phyloP scores from a whole-genome alignment of 108 stramenopile genomes.

The Cyclotella atomus region DNA sequence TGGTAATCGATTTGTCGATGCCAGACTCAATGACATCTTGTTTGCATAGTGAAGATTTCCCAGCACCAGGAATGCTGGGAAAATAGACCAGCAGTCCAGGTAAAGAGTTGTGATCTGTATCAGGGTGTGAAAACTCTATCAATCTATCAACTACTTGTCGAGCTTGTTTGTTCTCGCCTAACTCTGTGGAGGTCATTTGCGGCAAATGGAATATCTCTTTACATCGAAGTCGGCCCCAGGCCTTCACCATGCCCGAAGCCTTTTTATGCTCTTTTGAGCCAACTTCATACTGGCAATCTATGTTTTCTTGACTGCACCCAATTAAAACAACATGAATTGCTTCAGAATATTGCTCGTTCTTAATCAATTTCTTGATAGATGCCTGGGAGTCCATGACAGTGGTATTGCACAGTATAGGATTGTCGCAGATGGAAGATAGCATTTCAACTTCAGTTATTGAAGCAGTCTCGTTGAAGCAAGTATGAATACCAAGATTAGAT shows the following conservation, averaged over 20 bases:
- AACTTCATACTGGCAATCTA: conserved; percentile 13
- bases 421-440: neutral
- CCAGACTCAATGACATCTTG: conserved; percentile 13
- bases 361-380: conserved; percentile 13
- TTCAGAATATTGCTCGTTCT: conserved; percentile 24
- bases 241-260: conserved; percentile 32
- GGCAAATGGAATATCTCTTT: conserved; percentile 41
- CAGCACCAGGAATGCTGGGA: conserved; percentile 82
- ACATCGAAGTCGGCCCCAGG: conserved; percentile 42
- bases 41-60: conserved; percentile 72
- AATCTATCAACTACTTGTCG: conserved; percentile 19
- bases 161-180: conserved; percentile 10
- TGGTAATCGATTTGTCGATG: too few species aligned
- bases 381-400: neutral
- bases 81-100: conserved; percentile 80
- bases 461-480: neutral
- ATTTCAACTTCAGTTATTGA: conserved; percentile 6
- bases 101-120: conserved; percentile 3
- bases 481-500: neutral
- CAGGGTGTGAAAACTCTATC: neutral
- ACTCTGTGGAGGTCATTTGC: neutral
- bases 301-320: conserved; percentile 39
- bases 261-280: conserved; percentile 5
- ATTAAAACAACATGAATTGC: conserved; percentile 44
- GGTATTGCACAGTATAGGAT: conserved; percentile 8